Percentiles rank a stretch among this genome's conserved stretches.
Evolutionary conservation across 192 early-diverging fungal genomes (phyloP).

Genomic region (Coemansia sp.): DNA sequence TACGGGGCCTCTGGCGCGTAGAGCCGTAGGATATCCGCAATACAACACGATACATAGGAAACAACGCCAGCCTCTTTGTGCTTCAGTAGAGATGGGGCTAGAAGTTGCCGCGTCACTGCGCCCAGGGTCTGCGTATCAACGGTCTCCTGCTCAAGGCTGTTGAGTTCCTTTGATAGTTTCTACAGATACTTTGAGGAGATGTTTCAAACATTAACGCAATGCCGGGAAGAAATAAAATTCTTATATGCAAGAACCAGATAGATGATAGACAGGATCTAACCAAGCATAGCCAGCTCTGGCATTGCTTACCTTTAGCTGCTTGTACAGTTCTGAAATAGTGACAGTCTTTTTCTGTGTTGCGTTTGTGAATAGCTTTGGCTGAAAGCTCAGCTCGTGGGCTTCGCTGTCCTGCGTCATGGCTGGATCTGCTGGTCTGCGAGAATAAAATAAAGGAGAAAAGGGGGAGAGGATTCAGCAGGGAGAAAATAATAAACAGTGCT

Average conservation of each 20-base stretch:
- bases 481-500: background rate
- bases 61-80: conserved; percentile 84
- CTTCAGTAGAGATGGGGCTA: conserved; percentile 63
- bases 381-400: conserved; percentile 45
- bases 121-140: conserved; percentile 70
- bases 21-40: conserved; percentile 88
- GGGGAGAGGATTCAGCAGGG: background rate
- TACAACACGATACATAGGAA: conserved; percentile 77
- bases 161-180: conserved; percentile 76
- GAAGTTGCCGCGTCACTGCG: conserved; percentile 66
- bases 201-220: background rate
- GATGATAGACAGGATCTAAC: no score
- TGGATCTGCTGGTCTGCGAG: background rate
- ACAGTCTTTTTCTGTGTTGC: conserved; percentile 47
- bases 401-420: conserved; percentile 41
- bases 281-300: background rate
- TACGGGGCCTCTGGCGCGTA: conserved; percentile 96
- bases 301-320: conserved; percentile 51
- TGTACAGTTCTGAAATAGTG: conserved; percentile 43
- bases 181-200: conserved; percentile 28
- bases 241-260: no score
- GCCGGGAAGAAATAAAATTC: no score
- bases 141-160: conserved; percentile 72
- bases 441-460: background rate
- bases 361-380: conserved; percentile 51